Evolutionary conservation across 768 basidiomycete species (phyloP), one percentile per base, ranked within the genome.

Genomic region (Paxillus involutus): DNA sequence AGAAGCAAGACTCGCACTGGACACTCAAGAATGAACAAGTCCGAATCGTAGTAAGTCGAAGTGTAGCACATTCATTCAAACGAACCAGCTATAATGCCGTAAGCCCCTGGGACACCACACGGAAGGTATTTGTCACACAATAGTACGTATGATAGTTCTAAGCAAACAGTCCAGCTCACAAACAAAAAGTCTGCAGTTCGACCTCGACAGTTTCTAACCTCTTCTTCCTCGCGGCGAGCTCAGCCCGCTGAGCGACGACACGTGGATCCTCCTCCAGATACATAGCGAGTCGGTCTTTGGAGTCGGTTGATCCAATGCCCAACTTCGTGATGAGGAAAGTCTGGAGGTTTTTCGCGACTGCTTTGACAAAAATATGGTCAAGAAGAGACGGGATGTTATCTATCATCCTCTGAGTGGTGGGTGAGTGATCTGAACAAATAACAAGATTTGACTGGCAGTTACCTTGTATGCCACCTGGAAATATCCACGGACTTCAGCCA

Each of bases 381-480:
- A 67, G 71, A 24, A 61, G 59, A 21, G 51, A 67, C 12, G 79
- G 77, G 4, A 79, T 59, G 47, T 68, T 68, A 56, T 80, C 78
- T 47, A 79, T 76, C 53, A 79, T 66, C n/a, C 78, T 40, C 39
- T 40, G 14, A 1, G 16, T 40, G 39, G 16, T 40, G 39, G 39
- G 11, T 40, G 39, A 40, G 39, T 40, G 9, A n/a, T 1, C 10
- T 33, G 33, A 33, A 10, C 33, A 33, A 33, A 33, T 71, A 19
- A 17, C 24, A 16, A 19, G 14, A 49, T 33, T 33, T 33, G 33
- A 33, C 33, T 1, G 12, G 33, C 3, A 33, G 66, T 46, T 49
- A 78, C 81, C 70, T 80, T 77, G 62, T 73, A 75, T 0, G 80
- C 73, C 1, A 81, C 75, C 46, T 79, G 73, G 63, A 76, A 80